These are phyloP conservation scores for Rhizopogon vulgaris DNA, from an alignment of 768 basidiomycete genomes.

Conservation along the genomic window DNA sequence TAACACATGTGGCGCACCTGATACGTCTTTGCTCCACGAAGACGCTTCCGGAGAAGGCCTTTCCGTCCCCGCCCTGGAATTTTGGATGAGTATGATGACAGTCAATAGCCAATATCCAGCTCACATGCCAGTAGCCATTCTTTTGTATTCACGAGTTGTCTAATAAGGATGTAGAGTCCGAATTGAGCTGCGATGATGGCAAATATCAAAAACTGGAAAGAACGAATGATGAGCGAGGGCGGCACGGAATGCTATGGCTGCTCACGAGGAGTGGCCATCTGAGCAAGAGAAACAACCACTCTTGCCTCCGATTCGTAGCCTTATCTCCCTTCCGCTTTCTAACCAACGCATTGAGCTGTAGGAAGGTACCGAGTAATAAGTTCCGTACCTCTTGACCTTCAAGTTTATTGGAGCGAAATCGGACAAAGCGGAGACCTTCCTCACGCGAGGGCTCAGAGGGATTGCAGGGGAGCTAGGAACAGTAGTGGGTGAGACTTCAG, in stretches of 20 bases:
- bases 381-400: constrained; percentile 61
- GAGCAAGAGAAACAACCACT: constrained; percentile 70
- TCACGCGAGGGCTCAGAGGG: constrained; percentile 43
- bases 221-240: neutral
- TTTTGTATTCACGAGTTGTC: constrained; percentile 91
- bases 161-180: constrained; percentile 76
- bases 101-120: constrained; percentile 10
- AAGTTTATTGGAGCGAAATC: constrained; percentile 91
- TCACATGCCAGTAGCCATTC: constrained; percentile 90
- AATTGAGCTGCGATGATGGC: constrained; percentile 81
- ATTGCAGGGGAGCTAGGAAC: constrained; percentile 15
- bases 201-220: constrained; percentile 70
- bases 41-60: constrained; percentile 64
- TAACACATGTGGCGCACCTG: constrained; percentile 36
- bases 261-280: constrained; percentile 84
- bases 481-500: constrained; percentile 14
- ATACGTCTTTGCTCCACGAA: constrained; percentile 73
- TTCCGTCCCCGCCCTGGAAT: constrained; percentile 77
- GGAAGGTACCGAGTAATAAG: neutral
- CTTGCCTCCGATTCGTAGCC: constrained; percentile 45
- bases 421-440: constrained; percentile 77
- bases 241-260: neutral
- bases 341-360: constrained; percentile 4
- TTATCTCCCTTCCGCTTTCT: constrained; percentile 32
- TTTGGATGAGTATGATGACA: neutral